phyloP scores from a whole-genome alignment of 2,329 filamentous ascomycete genomes.

The Cordyceps cicadae region DNA sequence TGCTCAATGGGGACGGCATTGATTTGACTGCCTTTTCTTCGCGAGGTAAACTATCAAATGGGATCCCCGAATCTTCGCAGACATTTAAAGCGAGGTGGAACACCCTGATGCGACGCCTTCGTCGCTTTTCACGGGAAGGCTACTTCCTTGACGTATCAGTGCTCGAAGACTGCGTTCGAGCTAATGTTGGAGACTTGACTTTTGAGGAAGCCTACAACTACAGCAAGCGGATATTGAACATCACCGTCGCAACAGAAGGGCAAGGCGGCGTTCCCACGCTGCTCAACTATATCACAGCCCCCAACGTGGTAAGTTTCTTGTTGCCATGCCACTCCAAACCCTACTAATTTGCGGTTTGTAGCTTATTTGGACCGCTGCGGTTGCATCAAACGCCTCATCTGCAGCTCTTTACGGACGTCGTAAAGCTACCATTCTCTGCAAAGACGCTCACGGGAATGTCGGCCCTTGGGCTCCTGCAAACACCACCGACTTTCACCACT shows the following conservation, averaged over 20 bases:
- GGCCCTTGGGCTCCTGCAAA: conserved; percentile 63
- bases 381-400: conserved; percentile 64
- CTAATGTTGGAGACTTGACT: conserved; percentile 80
- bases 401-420: conserved; percentile 57
- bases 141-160: conserved; percentile 78
- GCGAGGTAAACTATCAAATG: conserved; percentile 23
- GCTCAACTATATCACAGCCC: conserved; percentile 86
- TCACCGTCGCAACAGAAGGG: conserved; percentile 72
- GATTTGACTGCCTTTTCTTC: conserved; percentile 70
- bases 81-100: conserved; percentile 37
- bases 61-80: conserved; percentile 26
- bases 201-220: conserved; percentile 87
- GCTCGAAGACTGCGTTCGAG: conserved; percentile 73
- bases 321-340: neutral
- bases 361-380: conserved; percentile 73
- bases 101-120: conserved; percentile 58
- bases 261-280: conserved; percentile 72
- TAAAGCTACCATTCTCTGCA: conserved; percentile 62
- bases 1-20: conserved; percentile 72
- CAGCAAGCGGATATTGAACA: conserved; percentile 83
- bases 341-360: conserved; percentile 22
- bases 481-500: conserved; percentile 56
- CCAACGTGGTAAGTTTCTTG: conserved; percentile 66
- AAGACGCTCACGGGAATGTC: conserved; percentile 64
- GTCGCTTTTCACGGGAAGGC: conserved; percentile 64